Evolutionary conservation across 1,139 yeast species (phyloP), one percentile per base, ranked within the genome.

Genomic region (Geotrichum citri-aurantii): DNA sequence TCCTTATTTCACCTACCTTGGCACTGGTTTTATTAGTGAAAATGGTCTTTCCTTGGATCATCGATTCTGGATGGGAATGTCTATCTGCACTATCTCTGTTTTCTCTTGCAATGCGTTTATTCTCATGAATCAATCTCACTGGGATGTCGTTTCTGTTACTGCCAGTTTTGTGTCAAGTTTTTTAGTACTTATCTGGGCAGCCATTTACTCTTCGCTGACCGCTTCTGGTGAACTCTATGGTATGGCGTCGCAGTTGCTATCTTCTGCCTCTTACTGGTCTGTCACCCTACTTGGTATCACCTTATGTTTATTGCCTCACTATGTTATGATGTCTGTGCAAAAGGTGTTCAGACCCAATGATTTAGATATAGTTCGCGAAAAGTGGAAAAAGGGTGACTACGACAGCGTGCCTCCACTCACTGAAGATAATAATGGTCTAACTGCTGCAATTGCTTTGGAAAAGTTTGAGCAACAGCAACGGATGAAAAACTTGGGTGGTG

Each of bases 121-220:
- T 57, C 68, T 90, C 67, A 73, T 88, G 67, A 96, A 91, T 70
- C 95, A 90, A 72, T 84, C 83, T 69, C 81, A 96, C 67, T 93
- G 99, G 99, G 99, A 93, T 75, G 89, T 96, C 95, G 75, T 90
- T 57, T 84, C 92, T 8, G 65, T 79, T n/a, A 70, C 88, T 55
- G 81, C 89, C 66, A 82, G 84, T 59, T 74, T 77, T 4, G 70
- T 93, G 51, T 88, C 97, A 8, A 81, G 84, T 59, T 69, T 88
- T 57, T 69, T 91, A 49, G 79, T 91, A 52, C 88, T 84, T 70
- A 85, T 82, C 55, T 92, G 98, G 98, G 88, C 97, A 0, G 97
- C 97, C 58, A 79, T 92, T 57, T 93, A 97, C 92, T 83, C 96
- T 1, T 77, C 86, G 26, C 74, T 82, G 10, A 63, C 78, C 8